phyloP scores from a whole-genome alignment of 1,284 basidiomycete genomes.

The Ustilago curta region DNA sequence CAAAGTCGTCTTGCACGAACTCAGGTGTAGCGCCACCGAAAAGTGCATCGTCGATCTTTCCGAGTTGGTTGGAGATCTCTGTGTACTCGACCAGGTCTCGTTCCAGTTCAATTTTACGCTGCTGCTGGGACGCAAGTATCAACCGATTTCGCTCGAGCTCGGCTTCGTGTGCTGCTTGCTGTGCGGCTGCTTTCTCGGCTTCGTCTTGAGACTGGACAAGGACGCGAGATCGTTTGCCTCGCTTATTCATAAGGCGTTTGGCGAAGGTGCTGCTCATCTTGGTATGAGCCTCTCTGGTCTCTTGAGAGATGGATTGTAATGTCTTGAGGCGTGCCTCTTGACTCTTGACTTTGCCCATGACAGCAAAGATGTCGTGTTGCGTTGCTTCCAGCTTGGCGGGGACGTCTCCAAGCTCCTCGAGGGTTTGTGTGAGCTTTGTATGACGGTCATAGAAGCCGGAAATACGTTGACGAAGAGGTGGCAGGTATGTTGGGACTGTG shows the following conservation, averaged over 20 bases:
- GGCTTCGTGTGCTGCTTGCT: slow-evolving; percentile 29
- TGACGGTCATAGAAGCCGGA: slow-evolving; percentile 29
- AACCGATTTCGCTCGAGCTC: slow-evolving; percentile 27
- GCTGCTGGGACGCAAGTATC: slow-evolving; percentile 6
- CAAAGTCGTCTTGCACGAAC: slow-evolving; percentile 41
- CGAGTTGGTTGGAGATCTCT: slow-evolving; percentile 19
- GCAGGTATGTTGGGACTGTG: slow-evolving; percentile 37
- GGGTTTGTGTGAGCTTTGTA: slow-evolving; percentile 25
- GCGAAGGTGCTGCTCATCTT: slow-evolving; percentile 35
- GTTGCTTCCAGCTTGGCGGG: slow-evolving; percentile 23
- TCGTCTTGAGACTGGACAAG: slow-evolving; percentile 21
- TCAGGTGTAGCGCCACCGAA: slow-evolving; percentile 42
- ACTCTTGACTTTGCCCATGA: slow-evolving; percentile 45
- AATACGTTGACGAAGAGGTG: slow-evolving; percentile 36
- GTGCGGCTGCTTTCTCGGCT: slow-evolving; percentile 21
- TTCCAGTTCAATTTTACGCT: slow-evolving; percentile 23
- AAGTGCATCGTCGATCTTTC: slow-evolving; percentile 24
- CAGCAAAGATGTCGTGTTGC: slow-evolving; percentile 36
- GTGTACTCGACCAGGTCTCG: slow-evolving; percentile 24
- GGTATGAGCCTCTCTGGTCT: slow-evolving; percentile 20
- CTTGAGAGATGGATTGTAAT: slow-evolving; percentile 21
- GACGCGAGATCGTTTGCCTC: slow-evolving; percentile 16
- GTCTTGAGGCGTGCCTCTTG: slow-evolving; percentile 37
- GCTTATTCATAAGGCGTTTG: slow-evolving; percentile 46
- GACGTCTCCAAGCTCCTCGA: slow-evolving; percentile 38